A percentile compares a stretch with the other conserved stretches of the same genome.
phyloP scores from a whole-genome alignment of 2,329 filamentous ascomycete genomes.

The Colletotrichum coccodes region DNA sequence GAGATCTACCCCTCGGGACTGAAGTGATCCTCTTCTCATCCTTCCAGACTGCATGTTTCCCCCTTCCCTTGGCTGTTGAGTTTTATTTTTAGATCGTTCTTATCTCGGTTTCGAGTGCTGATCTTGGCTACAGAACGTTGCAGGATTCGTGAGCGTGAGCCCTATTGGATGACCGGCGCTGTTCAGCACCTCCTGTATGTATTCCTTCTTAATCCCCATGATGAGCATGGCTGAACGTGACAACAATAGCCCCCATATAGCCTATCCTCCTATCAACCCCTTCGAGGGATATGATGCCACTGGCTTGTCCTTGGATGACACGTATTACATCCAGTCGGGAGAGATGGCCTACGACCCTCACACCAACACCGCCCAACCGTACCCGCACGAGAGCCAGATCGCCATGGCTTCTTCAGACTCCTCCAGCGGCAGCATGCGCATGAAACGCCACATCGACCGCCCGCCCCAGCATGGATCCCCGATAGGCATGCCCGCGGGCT shows the following conservation, averaged over 20 bases:
- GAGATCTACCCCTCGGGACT: not conserved
- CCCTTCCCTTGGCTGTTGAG: no score
- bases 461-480: no score
- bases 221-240: not conserved
- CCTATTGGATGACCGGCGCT: not conserved
- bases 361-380: not conserved
- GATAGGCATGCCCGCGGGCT: not conserved
- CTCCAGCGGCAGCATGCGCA: no score
- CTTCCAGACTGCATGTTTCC: no score
- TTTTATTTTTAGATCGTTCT: accelerated
- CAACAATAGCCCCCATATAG: not conserved
- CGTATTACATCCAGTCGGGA: no score
- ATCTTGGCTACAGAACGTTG: not conserved
- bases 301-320: no score
- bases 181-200: not conserved
- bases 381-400: not conserved
- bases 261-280: not conserved
- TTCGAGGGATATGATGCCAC: not conserved
- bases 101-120: not conserved
- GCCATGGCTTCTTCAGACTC: not conserved
- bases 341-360: not conserved
- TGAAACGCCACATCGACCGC: no score
- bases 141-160: not conserved
- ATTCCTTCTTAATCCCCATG: not conserved
- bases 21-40: not conserved